phyloP scores from a whole-genome alignment of 306 rosid genomes.

The Dicorynia guianensis region DNA sequence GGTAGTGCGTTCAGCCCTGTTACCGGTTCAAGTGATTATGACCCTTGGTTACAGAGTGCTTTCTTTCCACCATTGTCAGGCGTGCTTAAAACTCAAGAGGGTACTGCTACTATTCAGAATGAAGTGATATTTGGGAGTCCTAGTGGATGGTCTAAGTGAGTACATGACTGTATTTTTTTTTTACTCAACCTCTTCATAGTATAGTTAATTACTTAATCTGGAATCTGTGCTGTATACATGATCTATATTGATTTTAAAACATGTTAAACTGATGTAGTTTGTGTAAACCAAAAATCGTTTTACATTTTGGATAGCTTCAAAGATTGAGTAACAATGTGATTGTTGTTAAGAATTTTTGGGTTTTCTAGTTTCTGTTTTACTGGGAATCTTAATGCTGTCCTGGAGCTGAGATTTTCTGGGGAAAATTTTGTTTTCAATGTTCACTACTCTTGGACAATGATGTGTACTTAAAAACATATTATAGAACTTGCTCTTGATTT shows the following conservation, averaged over 20 bases:
- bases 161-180: not conserved
- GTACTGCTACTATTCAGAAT: constrained; percentile 49
- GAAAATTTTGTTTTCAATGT: constrained; percentile 2
- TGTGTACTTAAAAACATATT: not conserved
- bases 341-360: constrained; percentile 2
- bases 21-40: constrained; percentile 63
- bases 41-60: constrained; percentile 79
- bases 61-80: constrained; percentile 80
- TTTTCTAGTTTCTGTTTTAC: constrained; percentile 9
- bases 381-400: not conserved
- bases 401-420: not conserved
- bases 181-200: not conserved
- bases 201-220: not conserved
- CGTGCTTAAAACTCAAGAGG: constrained; percentile 68
- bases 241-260: constrained; percentile 4
- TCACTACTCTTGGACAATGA: not conserved
- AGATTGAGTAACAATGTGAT: constrained; percentile 12
- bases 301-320: not conserved
- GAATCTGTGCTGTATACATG: constrained; percentile 5
- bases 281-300: not conserved
- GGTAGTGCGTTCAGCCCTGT: constrained; percentile 72
- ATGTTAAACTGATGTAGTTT: constrained; percentile 19
- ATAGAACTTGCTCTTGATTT: constrained; percentile 18
- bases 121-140: constrained; percentile 78
- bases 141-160: constrained; percentile 72